Conservation (phyloP, 495 filamentous ascomycete species). For the Jackrogersella minutella region DNA sequence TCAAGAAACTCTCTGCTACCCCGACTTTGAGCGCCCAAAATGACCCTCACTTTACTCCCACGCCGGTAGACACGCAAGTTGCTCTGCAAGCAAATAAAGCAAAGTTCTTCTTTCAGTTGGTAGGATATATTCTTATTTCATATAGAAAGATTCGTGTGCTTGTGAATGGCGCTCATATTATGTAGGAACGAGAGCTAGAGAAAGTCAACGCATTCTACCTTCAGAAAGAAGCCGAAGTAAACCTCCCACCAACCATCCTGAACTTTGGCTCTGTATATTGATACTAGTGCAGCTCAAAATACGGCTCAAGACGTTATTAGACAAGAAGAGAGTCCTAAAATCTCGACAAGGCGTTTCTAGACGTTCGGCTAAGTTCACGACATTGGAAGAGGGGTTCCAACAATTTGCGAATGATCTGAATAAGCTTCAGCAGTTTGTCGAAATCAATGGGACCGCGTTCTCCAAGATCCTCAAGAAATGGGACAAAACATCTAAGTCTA, state of each 20-base stretch:
- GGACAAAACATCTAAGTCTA: constrained; percentile 99
- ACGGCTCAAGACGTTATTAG: constrained; percentile 86
- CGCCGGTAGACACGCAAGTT: constrained; percentile 74
- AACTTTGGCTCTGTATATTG: background rate
- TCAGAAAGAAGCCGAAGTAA: constrained; percentile 96
- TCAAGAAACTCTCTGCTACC: constrained; percentile 94
- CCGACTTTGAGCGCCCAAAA: constrained; percentile 80
- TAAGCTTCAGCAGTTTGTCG: constrained; percentile 97
- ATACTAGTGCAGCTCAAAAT: constrained; percentile 77
- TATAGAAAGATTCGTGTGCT: background rate
- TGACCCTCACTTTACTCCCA: constrained; percentile 59
- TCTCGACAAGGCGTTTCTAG: constrained; percentile 80
- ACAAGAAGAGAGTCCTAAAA: constrained; percentile 91
- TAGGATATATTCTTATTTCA: constrained; percentile 54
- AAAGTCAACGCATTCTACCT: constrained; percentile 98
- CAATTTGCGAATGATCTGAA: constrained; percentile 96
- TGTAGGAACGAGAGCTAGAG: constrained; percentile 92
- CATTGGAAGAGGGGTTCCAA: constrained; percentile 93
- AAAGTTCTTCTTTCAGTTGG: constrained; percentile 97
- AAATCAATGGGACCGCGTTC: constrained; percentile 95
- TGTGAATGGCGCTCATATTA: constrained; percentile 9
- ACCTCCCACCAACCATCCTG: constrained; percentile 33
- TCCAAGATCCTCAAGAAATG: constrained; percentile 99
- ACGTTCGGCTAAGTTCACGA: constrained; percentile 88
- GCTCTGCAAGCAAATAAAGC: constrained; percentile 97